Evolutionary conservation across 495 filamentous ascomycete genomes (phyloP), one percentile per base, ranked within the genome.

Genomic region (Letharia columbiana): DNA sequence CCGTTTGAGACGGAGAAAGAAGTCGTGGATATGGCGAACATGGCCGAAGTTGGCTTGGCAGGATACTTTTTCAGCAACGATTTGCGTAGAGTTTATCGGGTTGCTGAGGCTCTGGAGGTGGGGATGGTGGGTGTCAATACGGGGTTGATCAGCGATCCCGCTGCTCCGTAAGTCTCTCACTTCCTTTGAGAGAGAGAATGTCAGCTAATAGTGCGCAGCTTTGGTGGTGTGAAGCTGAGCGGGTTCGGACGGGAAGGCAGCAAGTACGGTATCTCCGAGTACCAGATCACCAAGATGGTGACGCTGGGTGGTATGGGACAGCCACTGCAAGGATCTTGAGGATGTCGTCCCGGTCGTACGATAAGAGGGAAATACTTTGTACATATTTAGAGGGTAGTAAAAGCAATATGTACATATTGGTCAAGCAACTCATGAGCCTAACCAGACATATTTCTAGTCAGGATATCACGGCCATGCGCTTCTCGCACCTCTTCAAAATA

Each of bases 161-260:
- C 89, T 2, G 78, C 88, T 66, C 91, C 91, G 64, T 81, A 73
- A 75, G 79, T 79, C 56, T 28, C 52, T 9, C 37, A 39, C n/a
- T 28, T 66, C 41, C 4, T 47, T 41, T 35, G 42, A 54, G 20
- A 44, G 15, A 54, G 5, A 10, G n/a, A 18, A 56, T 15, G 23
- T 56, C 40, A 71, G 50, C 75, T 77, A 69, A 80, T 72, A 20
- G 37, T 4, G 40, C 58, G 23, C 71, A 75, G 84, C 41, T 98
- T 97, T 73, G 94, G 93, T 28, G 94, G 93, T 65, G 90, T 98
- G 23, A 98, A 98, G 77, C 82, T 90, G 76, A 91, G 88, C 73
- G 93, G 93, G 6, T 97, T 97, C 69, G 93, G 94, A 28, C 77
- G 92, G 44, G 93, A 98, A 77, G 94, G 94, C 44, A 92, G 89